Evolutionary conservation across 1,284 basidiomycete genomes (phyloP).

Genomic region (Pseudozyma hubeiensis): DNA sequence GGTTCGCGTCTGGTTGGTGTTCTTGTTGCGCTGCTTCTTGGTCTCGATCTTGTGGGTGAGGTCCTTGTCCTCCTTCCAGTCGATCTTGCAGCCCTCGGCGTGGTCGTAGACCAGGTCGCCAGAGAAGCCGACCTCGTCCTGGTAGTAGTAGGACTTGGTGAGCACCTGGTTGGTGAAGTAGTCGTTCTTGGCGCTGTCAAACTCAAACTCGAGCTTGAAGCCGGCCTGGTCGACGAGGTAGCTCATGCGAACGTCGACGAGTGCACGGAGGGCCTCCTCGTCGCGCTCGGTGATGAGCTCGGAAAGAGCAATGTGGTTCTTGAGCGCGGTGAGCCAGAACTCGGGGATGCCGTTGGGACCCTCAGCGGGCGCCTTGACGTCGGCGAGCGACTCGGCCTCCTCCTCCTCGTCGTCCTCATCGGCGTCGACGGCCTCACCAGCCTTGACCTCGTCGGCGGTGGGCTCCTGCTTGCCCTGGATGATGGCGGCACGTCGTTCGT

Average conservation of each 20-base stretch:
- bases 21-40: conserved; percentile 98
- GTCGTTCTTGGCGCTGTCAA: conserved; percentile 77
- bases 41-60: conserved; percentile 97
- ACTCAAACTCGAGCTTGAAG: conserved; percentile 89
- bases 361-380: conserved; percentile 69
- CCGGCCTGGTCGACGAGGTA: conserved; percentile 81
- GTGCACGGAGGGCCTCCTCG: conserved; percentile 77
- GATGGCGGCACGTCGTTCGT: conserved; percentile 86
- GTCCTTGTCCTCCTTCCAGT: conserved; percentile 98
- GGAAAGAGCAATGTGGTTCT: conserved; percentile 86
- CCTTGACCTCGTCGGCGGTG: conserved; percentile 83
- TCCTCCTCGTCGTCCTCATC: conserved; percentile 72
- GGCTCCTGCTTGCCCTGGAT: conserved; percentile 82
- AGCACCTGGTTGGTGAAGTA: conserved; percentile 87
- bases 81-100: conserved; percentile 88
- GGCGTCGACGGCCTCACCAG: conserved; percentile 77
- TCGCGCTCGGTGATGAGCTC: conserved; percentile 95
- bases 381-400: conserved; percentile 69
- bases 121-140: conserved; percentile 87
- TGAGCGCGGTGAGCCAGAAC: conserved; percentile 96
- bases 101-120: conserved; percentile 96
- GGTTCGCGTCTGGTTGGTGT: conserved; percentile 69
- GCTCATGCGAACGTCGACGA: conserved; percentile 78
- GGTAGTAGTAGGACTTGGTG: conserved; percentile 95
- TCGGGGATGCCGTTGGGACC: conserved; percentile 81